Evolutionary conservation across 2,329 filamentous ascomycete species (phyloP), one percentile per base, ranked within the genome.

Genomic region (Aureobasidium melanogenum): DNA sequence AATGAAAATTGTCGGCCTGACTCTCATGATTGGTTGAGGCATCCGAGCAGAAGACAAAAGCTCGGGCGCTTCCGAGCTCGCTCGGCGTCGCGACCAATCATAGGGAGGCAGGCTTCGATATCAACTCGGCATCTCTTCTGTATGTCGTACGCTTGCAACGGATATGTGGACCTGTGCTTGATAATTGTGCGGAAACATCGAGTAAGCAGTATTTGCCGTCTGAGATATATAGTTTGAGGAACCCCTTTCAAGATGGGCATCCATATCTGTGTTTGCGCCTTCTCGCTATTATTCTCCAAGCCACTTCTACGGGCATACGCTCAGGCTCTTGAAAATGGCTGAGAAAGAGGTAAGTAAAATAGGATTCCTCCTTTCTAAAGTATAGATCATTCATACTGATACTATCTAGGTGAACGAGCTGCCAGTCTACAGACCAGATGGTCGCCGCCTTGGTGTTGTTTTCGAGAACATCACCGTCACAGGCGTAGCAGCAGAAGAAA

Each of bases 381-480:
- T 5, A 19, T 41, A 8, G n/a, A 22, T 30, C 7, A 22, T 2
- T n/a, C 15, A 24, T 48, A 43, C 38, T 48, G 6, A 62, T 30
- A 5, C 2, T 5, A 7, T 22, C 1, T 19, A 58, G 51, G 28
- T 34, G 36, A 39, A 38, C 10, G 54, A 52, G 19, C 60, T 62
- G 5, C 60, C 60, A 12, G 39, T 62, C 3, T 62, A 62, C 38
- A 54, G 60, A 47, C 54, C 60, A 9, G 52, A 62, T 46, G 60
- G 60, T 44, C 60, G 60, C 10, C 47, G 43, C 7, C 51, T 62
- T 15, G 60, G 60, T 57, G 60, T 62, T 17, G 52, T 55, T 10
- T 62, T 62, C 32, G 52, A 62, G 9, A 58, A 62, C 36, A 15
- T 62, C 12, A 62, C 60, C 3, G 60, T 62, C 4, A 48, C 44